Conservation (phyloP, 108 stramenopile genomes). For the Cylindrotheca closterium region DNA sequence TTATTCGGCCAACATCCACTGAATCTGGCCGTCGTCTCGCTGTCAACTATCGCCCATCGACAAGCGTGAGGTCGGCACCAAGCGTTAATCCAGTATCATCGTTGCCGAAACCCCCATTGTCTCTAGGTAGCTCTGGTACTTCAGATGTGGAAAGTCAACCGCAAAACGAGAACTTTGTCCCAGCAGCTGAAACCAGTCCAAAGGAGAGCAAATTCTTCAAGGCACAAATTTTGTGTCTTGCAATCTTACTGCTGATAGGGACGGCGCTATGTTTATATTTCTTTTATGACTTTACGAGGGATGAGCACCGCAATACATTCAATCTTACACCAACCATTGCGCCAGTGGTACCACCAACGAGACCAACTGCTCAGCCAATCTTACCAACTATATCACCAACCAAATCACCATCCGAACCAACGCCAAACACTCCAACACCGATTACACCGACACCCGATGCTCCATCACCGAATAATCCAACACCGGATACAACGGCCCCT, state of each 20-base stretch:
- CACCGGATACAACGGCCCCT: background rate
- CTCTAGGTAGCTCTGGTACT: background rate
- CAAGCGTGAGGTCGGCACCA: too few relatives aligned
- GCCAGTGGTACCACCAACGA: background rate
- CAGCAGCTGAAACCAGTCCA: background rate
- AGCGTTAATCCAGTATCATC: too few relatives aligned
- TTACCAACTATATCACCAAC: background rate
- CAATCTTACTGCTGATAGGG: background rate
- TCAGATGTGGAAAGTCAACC: background rate
- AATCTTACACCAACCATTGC: background rate
- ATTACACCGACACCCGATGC: background rate
- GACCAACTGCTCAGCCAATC: background rate
- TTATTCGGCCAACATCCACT: too few relatives aligned
- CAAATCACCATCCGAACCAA: background rate
- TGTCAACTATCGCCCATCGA: too few relatives aligned
- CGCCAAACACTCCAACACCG: background rate
- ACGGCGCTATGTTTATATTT: background rate
- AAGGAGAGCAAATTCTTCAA: background rate
- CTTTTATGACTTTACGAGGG: background rate
- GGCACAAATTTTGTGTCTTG: background rate
- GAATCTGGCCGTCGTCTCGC: too few relatives aligned
- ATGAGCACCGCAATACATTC: background rate
- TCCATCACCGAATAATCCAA: background rate
- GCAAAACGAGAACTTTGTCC: background rate
- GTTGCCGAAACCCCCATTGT: too few relatives aligned